Base-by-base conservation (phyloP, 208 protist species). In the Blechomonas ayalai region DNA sequence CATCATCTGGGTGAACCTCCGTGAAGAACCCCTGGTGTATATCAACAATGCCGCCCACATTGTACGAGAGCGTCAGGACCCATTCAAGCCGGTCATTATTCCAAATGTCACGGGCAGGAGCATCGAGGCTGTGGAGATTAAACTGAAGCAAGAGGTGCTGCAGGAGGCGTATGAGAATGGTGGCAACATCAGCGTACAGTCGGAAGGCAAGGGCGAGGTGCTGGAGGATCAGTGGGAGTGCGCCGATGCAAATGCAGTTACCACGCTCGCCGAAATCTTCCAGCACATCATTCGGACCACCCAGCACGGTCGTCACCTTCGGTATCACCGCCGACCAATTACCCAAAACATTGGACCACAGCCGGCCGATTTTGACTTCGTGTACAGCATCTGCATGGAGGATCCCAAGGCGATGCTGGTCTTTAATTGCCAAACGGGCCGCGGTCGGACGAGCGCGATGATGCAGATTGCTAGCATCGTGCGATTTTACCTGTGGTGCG, bases 161-260 rank as follows among this genome's bases (percentile, higher is more conserved):
- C 55, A 74, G 60, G 79, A 92, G 68, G 79, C 84, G 23, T 47
- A 54, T 48, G 76, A 76, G 51, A 92, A 89, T 49, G 74, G 72
- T 23, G 84, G 84, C 39, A 92, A 92, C 68, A 67, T 92, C 44
- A 85, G 79, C 58, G 72, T 89, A 2, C 55, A 78, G 45, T 61
- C 82, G 22, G 74, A 89, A 53, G 67, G 56, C 15, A 64, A 60
- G 3, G 69, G 77, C 34, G 77, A 74, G 16, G 0, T 72, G 29
- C 73, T 87, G 74, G 80, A 89, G 59, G 84, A 92, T 55, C 81
- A 92, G 59, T 92, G 84, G 84, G 76, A 83, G 53, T 79, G 65
- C 28, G 84, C 68, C n/a, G 65, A 77, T 31, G 25, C 47, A 18
- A 37, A 74, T 29, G 62, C 66, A 28, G 74, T 90, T 9, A 61